Conservation (phyloP, 164 flowering plant species). For the Nelumbo lutea region DNA sequence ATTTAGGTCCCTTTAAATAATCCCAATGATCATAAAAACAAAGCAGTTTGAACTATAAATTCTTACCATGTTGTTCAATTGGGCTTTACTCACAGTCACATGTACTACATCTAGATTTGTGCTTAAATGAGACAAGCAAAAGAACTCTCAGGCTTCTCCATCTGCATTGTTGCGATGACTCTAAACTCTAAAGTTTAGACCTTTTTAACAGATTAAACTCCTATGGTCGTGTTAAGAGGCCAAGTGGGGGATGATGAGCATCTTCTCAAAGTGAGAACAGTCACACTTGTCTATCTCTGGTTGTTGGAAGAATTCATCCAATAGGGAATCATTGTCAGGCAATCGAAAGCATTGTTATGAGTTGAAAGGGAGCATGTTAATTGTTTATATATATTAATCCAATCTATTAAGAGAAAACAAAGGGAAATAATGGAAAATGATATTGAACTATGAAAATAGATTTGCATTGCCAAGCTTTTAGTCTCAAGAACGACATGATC, state of each 20-base stretch:
- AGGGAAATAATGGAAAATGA: neutral
- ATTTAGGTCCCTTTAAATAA: neutral
- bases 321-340: neutral
- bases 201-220: neutral
- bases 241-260: neutral
- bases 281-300: neutral
- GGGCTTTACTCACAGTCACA: conserved; percentile 15
- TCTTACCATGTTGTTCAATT: neutral
- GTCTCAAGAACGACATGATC: too few relatives aligned
- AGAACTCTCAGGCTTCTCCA: neutral
- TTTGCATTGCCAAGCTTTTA: too few relatives aligned
- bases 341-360: neutral
- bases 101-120: conserved; percentile 25
- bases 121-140: conserved; percentile 19
- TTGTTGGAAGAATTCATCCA: neutral
- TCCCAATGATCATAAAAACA: conserved; percentile 10
- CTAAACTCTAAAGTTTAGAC: too few relatives aligned
- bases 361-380: neutral
- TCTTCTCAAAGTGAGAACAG: neutral
- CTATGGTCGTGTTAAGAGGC: neutral
- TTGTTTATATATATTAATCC: neutral
- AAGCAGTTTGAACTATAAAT: neutral
- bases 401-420: neutral
- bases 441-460: neutral
- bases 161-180: too few relatives aligned